These are phyloP conservation scores for Quercus phellos DNA, from an alignment of 331 rosid genomes.

Conservation along the genomic window DNA sequence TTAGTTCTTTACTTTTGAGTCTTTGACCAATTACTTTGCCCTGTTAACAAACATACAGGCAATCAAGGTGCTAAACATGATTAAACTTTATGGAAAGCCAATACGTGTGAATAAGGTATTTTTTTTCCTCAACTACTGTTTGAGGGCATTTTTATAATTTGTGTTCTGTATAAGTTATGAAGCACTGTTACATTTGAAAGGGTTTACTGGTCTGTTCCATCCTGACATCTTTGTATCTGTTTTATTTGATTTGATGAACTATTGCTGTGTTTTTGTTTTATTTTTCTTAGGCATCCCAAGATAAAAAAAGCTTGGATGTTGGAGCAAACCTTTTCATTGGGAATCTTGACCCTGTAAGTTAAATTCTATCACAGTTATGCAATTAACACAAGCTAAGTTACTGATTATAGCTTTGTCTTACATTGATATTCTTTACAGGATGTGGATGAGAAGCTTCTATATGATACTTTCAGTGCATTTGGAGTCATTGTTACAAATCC, in stretches of 20 bases:
- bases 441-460: slow-evolving; percentile 93
- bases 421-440: slow-evolving; percentile 52
- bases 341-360: slow-evolving; percentile 88
- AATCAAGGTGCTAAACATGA: slow-evolving; percentile 95
- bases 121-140: neutral
- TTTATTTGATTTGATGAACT: neutral
- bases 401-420: slow-evolving; percentile 5
- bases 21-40: neutral
- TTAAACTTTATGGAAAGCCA: slow-evolving; percentile 90
- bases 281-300: slow-evolving; percentile 89
- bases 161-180: neutral
- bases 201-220: neutral
- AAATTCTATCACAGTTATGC: neutral
- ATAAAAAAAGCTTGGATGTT: slow-evolving; percentile 94
- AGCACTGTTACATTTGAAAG: neutral
- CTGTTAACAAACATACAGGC: slow-evolving; percentile 46
- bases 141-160: neutral
- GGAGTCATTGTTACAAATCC: slow-evolving; percentile 97
- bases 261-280: slow-evolving; percentile 1
- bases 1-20: neutral
- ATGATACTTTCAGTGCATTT: slow-evolving; percentile 97
- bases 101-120: slow-evolving; percentile 90
- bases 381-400: neutral
- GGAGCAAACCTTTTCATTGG: slow-evolving; percentile 98
- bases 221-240: neutral